Evolutionary conservation across 2,329 filamentous ascomycete species (phyloP), one percentile per base, ranked within the genome.

Genomic region (Aspergillus hiratsukae): DNA sequence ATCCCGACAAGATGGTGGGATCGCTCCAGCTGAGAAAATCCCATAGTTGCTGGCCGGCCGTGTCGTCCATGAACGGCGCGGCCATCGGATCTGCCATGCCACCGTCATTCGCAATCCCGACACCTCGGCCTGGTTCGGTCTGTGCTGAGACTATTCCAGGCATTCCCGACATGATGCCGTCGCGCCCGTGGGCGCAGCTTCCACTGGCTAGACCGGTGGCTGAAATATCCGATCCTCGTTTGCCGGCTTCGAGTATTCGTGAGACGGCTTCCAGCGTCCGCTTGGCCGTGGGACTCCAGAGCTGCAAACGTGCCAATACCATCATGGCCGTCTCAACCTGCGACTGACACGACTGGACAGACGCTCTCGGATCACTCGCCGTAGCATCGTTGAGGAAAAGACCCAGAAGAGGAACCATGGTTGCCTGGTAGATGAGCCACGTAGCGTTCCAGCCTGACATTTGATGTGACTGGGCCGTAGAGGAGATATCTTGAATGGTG

Each of bases 401-500:
- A 23, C 84, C 87, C 10, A 93, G 82, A 1, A 93, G 80, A 0
- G 89, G 89, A 8, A 92, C 85, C 86, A 92, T 89, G 60, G 84
- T 85, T 0, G 89, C 88, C 70, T 92, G 89, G 74, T 90, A 92
- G 57, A 90, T 81, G 72, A 91, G 87, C 88, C 88, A 91, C 2
- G 89, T 88, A 0, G 87, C 89, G 69, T 90, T 90, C 89, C 88
- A 92, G 8, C 88, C 88, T 0, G 84, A 85, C 75, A 92, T 89
- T 67, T 91, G 84, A 67, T 90, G 89, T 48, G 85, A 82, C 48
- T 83, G 83, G 76, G 87, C 90, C 60, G 88, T 87, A 23, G 80
- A 77, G 10, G 85, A 81, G 59, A 92, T 90, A 58, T 91, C 87
- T 56, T 86, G 82, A 60, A 92, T 89, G 0, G 87, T 87, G 60